Base-by-base conservation (phyloP, 345 rosid genomes). In the Crucihimalaya himalaica region DNA sequence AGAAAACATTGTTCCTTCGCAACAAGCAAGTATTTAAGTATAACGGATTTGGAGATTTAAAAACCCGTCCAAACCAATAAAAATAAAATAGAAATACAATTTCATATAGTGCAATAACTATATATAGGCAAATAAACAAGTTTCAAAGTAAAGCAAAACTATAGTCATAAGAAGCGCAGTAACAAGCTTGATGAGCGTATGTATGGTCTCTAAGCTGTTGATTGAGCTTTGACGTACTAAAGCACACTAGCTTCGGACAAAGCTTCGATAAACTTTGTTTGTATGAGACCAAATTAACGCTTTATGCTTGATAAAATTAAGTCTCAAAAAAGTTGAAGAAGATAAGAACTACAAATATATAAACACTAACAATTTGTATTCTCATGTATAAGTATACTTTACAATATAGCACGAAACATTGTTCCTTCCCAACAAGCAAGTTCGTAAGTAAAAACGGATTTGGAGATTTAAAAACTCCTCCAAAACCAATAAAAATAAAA, bases 161-260 rank as follows among this genome's bases (percentile, higher is more conserved):
- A 19, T 63, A 63, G 9, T 32, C 64, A 46, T 34, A 48, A 64
- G 63, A 54, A 9, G 31, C 51, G 34, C 2, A 40, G 53, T 10
- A 28, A 28, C 46, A 40, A 72, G 77, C 63, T 43, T 54, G 20
- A 42, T 63, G 4, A 45, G 43, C 29, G 47, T 37, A 27, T 25
- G 1, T n/a, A n/a, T n/a, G n/a, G 61, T 39, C 9, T 27, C 37
- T 72, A 83, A 10, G 92, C 92, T 46, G 92, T 89, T 13, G 89
- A 86, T 70, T 89, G 88, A 72, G 88, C 84, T 32, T 73, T 69
- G 4, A 66, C 18, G 35, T 70, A 48, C 29, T 77, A 75, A 62
- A 70, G 66, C 15, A 18, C 75, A 63, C 75, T 71, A 1, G 67
- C 66, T 23, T 74, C 81, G 1, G 86, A 79, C 76, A 85, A 80